A percentile compares a stretch with the other conserved stretches of the same genome.
Evolutionary conservation across 352 stramenopile species (phyloP).

Genomic region (Pythium pectinolyticum): DNA sequence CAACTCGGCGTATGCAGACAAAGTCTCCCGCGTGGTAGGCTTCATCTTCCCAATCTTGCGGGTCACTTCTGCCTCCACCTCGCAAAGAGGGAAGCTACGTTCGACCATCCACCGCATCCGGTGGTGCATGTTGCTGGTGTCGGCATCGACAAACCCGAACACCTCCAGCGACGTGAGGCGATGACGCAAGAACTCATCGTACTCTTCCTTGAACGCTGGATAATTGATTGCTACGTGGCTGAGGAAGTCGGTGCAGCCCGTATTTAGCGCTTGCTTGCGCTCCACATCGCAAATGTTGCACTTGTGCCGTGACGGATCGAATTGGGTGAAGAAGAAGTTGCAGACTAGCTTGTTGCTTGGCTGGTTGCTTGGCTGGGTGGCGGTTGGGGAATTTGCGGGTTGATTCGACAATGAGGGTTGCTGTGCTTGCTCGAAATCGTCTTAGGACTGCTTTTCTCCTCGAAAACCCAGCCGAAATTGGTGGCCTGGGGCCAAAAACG

Average conservation of each 20-base stretch:
- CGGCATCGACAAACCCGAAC: constrained; percentile 21
- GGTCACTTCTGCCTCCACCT: constrained; percentile 16
- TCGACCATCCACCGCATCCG: constrained; percentile 21
- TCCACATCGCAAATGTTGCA: not conserved
- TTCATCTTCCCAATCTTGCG: not conserved
- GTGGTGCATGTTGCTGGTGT: constrained; percentile 11
- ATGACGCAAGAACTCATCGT: not conserved
- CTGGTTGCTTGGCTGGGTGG: not conserved
- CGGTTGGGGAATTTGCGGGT: not conserved
- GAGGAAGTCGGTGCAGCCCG: constrained; percentile 10
- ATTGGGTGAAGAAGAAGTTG: not conserved
- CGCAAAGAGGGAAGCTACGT: constrained; percentile 13
- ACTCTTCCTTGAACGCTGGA: constrained; percentile 1
- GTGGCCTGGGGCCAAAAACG: too few species aligned
- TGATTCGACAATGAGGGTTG: too few species aligned
- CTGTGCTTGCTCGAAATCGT: too few species aligned
- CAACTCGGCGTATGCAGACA: constrained; percentile 9
- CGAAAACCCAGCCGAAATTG: too few species aligned
- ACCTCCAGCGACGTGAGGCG: not conserved
- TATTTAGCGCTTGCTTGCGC: not conserved
- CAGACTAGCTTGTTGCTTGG: too few species aligned
- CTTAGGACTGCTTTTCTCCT: too few species aligned
- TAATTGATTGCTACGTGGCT: constrained; percentile 12
- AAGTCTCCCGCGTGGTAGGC: constrained; percentile 1
- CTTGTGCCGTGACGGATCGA: not conserved